A percentile compares a stretch with the other conserved stretches of the same genome.
Conservation (phyloP, 768 basidiomycete genomes). For the Lenzites betulinus region DNA sequence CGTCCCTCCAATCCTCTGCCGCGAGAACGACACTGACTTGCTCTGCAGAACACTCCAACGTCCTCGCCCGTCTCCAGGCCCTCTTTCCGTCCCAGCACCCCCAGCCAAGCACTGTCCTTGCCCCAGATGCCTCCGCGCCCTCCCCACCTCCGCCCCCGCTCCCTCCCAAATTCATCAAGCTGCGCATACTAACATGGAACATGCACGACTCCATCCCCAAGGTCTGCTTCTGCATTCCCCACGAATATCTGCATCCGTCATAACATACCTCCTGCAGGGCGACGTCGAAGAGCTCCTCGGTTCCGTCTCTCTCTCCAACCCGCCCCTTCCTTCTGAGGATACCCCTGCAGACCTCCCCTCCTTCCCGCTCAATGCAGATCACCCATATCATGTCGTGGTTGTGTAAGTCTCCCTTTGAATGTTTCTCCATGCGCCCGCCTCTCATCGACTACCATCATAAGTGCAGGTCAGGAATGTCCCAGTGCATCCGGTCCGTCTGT, state of each 20-base stretch:
- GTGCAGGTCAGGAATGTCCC: slow-evolving; percentile 79
- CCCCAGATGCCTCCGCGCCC: slow-evolving; percentile 25
- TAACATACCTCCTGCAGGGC: slow-evolving; percentile 47
- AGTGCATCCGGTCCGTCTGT: slow-evolving; percentile 60
- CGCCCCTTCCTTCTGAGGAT: slow-evolving; percentile 21
- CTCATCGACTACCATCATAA: slow-evolving; percentile 38
- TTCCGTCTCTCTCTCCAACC: slow-evolving; percentile 47
- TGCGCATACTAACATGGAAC: slow-evolving; percentile 78
- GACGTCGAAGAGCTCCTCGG: slow-evolving; percentile 74
- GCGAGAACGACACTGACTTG: not conserved
- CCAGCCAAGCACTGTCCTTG: slow-evolving; percentile 18
- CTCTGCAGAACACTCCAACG: slow-evolving; percentile 21
- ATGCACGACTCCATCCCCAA: slow-evolving; percentile 85
- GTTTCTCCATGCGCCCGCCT: not conserved
- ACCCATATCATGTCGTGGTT: slow-evolving; percentile 80
- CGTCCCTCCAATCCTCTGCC: not conserved
- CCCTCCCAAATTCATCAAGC: slow-evolving; percentile 54
- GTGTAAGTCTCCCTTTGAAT: slow-evolving; percentile 49
- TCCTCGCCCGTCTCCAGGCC: slow-evolving; percentile 54
- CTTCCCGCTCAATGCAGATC: slow-evolving; percentile 51
- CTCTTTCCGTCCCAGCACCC: slow-evolving; percentile 46
- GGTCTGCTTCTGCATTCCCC: slow-evolving; percentile 37
- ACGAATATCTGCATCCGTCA: not conserved
- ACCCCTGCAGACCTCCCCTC: slow-evolving; percentile 40
- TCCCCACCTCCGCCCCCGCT: slow-evolving; percentile 28